phyloP scores from a whole-genome alignment of 768 basidiomycete species.

The Melanogaster broomeanus region DNA sequence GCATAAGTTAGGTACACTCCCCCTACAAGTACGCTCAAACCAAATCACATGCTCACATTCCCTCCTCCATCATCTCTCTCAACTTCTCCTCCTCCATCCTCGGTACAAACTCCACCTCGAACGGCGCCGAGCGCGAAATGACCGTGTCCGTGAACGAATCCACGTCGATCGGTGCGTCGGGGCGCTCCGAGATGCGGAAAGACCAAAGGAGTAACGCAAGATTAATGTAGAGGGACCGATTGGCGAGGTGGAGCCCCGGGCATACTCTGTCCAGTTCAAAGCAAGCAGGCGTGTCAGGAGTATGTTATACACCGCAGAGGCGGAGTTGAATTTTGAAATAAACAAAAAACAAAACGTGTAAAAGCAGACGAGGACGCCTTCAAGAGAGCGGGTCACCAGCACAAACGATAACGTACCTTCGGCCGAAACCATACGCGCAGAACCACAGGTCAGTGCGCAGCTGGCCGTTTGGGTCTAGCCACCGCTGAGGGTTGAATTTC shows the following conservation, averaged over 20 bases:
- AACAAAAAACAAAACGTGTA: no score
- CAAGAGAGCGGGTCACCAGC: background rate
- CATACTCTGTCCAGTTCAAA: conserved; percentile 43
- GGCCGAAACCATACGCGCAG: conserved; percentile 54
- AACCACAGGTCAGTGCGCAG: conserved; percentile 47
- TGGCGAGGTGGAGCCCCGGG: conserved; percentile 51
- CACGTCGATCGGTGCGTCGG: conserved; percentile 53
- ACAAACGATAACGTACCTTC: conserved; percentile 22
- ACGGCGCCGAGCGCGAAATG: conserved; percentile 57
- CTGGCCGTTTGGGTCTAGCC: conserved; percentile 43
- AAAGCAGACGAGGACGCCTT: no score
- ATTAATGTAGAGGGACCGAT: conserved; percentile 58
- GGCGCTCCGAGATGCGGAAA: conserved; percentile 52
- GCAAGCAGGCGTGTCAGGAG: background rate
- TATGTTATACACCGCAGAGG: no score
- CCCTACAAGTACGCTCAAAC: no score
- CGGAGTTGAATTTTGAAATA: no score
- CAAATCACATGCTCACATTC: no score
- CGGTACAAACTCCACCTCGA: conserved; percentile 56
- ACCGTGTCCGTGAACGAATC: conserved; percentile 57
- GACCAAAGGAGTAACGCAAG: conserved; percentile 63
- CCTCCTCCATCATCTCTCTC: conserved; percentile 12
- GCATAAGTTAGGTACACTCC: no score
- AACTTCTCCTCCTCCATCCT: conserved; percentile 26
- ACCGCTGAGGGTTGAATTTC: conserved; percentile 52